Percentiles rank a stretch among this genome's conserved stretches.
These are phyloP conservation scores for Cryptococcus wingfieldii DNA, from an alignment of 1,284 basidiomycete species.

Conservation along the genomic window DNA sequence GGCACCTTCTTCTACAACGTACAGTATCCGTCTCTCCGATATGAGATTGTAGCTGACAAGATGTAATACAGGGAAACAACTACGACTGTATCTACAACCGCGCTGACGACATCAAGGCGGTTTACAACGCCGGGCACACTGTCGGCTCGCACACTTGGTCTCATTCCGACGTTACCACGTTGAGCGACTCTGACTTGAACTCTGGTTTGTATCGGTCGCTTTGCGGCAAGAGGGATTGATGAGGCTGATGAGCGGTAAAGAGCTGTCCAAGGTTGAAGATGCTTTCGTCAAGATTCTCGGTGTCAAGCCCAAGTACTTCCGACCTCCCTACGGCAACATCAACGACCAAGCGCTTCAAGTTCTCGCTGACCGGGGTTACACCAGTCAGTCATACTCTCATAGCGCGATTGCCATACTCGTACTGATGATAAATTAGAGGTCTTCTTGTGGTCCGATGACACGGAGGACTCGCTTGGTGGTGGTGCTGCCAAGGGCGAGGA, in stretches of 20 bases:
- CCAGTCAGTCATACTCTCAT: slow-evolving; percentile 25
- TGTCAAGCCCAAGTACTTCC: slow-evolving; percentile 52
- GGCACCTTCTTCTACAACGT: slow-evolving; percentile 60
- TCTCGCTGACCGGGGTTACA: slow-evolving; percentile 50
- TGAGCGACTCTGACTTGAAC: slow-evolving; percentile 40
- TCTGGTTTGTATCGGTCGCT: slow-evolving; percentile 3
- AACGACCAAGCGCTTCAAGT: slow-evolving; percentile 54
- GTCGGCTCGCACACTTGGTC: slow-evolving; percentile 59
- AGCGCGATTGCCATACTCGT: neutral
- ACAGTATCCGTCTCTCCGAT: slow-evolving; percentile 1
- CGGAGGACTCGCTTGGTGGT: slow-evolving; percentile 35
- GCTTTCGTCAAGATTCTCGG: slow-evolving; percentile 56
- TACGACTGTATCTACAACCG: slow-evolving; percentile 56
- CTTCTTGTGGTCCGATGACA: slow-evolving; percentile 47
- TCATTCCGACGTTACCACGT: slow-evolving; percentile 53
- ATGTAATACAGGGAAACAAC: slow-evolving; percentile 24
- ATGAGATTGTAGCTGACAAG: neutral
- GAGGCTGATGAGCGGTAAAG: neutral
- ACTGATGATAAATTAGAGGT: slow-evolving; percentile 20
- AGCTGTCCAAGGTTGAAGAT: slow-evolving; percentile 53
- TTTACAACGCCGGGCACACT: slow-evolving; percentile 50
- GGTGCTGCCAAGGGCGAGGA: slow-evolving; percentile 25
- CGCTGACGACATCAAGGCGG: slow-evolving; percentile 35
- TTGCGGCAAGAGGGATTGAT: too few species aligned
- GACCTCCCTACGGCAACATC: slow-evolving; percentile 54